These are phyloP conservation scores for Blastobotrys niveus DNA, from an alignment of 1,139 yeast genomes.

Conservation along the genomic window DNA sequence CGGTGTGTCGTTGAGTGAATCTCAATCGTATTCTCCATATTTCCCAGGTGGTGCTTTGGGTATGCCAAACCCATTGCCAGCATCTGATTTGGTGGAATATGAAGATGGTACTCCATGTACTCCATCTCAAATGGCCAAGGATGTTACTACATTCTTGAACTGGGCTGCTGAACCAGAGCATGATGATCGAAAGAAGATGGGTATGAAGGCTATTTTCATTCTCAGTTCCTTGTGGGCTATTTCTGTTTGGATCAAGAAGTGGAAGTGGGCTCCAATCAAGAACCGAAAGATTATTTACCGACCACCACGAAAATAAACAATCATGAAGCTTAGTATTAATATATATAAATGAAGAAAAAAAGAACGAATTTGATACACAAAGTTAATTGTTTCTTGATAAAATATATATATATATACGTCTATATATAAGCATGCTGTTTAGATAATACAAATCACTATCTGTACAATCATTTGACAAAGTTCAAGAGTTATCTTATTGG, in stretches of 20 bases:
- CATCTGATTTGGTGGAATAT: slow-evolving; percentile 84
- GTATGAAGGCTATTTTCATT: slow-evolving; percentile 85
- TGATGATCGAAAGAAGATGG: slow-evolving; percentile 95
- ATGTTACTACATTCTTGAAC: slow-evolving; percentile 88
- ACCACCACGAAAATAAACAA: slow-evolving; percentile 49
- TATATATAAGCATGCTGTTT: background rate
- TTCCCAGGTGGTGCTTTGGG: slow-evolving; percentile 99
- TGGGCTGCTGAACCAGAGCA: slow-evolving; percentile 99
- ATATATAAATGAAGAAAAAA: background rate
- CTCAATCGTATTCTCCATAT: slow-evolving; percentile 97
- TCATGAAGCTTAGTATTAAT: background rate
- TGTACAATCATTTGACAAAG: no score
- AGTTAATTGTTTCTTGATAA: background rate
- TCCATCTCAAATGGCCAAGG: slow-evolving; percentile 99
- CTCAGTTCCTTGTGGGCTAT: slow-evolving; percentile 74
- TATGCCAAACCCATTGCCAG: slow-evolving; percentile 97
- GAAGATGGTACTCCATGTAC: slow-evolving; percentile 99
- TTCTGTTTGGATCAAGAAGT: slow-evolving; percentile 90
- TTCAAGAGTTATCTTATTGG: no score
- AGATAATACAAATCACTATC: background rate
- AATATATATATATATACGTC: background rate
- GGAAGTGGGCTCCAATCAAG: slow-evolving; percentile 97
- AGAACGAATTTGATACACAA: background rate
- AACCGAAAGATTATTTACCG: slow-evolving; percentile 90
- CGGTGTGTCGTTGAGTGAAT: slow-evolving; percentile 88